phyloP scores from a whole-genome alignment of 108 stramenopile species.

The Fragilaria radians region DNA sequence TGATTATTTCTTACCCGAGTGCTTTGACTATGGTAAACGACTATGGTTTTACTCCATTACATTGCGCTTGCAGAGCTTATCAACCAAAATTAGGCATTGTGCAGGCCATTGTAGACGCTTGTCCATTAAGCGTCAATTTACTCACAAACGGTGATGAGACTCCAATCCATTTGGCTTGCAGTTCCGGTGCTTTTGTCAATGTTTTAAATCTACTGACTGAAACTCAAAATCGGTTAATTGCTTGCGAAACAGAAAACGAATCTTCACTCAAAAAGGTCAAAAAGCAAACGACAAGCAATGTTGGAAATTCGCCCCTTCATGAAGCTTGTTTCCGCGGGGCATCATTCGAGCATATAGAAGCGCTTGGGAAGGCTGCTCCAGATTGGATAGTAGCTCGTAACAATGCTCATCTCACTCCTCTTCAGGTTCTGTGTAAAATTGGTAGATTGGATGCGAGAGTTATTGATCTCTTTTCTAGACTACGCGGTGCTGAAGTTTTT shows the following conservation, averaged over 20 bases:
- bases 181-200: constrained; percentile 26
- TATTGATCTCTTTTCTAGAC: constrained; percentile 29
- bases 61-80: constrained; percentile 43
- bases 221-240: constrained; percentile 7
- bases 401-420: constrained; percentile 37
- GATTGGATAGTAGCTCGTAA: constrained; percentile 36
- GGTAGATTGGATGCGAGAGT: constrained; percentile 34
- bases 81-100: constrained; percentile 38
- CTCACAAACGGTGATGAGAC: constrained; percentile 32
- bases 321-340: constrained; percentile 41
- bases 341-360: constrained; percentile 34
- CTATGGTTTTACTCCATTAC: constrained; percentile 46
- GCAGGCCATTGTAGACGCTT: constrained; percentile 22
- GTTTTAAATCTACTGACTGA: constrained; percentile 27
- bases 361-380: constrained; percentile 32
- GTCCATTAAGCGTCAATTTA: constrained; percentile 20
- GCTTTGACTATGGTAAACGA: constrained; percentile 28
- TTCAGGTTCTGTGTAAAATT: constrained; percentile 44
- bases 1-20: constrained; percentile 28
- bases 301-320: constrained; percentile 45
- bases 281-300: constrained; percentile 21
- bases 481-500: constrained; percentile 37
- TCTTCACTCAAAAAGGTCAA: not conserved
- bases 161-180: constrained; percentile 31
- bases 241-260: no score